Percentiles rank a stretch among this genome's conserved stretches.
Conservation (phyloP, 495 filamentous ascomycete species). For the Lepidopterella palustris region DNA sequence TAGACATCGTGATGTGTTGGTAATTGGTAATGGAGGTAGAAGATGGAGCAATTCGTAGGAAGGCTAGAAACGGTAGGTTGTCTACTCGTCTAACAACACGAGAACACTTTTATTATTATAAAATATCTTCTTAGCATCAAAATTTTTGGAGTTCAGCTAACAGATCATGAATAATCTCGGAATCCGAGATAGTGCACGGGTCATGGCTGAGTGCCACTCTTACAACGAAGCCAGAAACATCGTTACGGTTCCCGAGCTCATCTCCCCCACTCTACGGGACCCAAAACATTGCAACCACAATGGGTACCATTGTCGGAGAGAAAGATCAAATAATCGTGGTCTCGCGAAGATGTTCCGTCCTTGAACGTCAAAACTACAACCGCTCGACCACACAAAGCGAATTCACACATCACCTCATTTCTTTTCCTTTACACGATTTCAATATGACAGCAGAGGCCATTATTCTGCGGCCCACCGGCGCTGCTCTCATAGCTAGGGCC, state of each 20-base stretch:
- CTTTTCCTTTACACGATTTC: not conserved
- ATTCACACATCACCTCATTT: too few relatives aligned
- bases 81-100: conserved; percentile 1
- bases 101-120: not conserved
- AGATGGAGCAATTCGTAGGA: too few relatives aligned
- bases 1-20: conserved; percentile 6
- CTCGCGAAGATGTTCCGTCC: too few relatives aligned
- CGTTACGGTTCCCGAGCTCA: not conserved
- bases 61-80: too few relatives aligned
- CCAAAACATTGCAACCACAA: not conserved
- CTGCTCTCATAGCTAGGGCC: conserved; percentile 51
- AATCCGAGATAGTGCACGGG: not conserved
- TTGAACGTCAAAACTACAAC: too few relatives aligned
- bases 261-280: not conserved
- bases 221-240: not conserved
- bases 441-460: conserved; percentile 11
- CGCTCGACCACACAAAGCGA: too few relatives aligned
- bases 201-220: not conserved
- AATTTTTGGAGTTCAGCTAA: not conserved
- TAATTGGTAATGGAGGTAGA: not conserved
- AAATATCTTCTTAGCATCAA: not conserved
- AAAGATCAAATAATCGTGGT: not conserved
- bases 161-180: not conserved
- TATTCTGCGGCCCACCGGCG: conserved; percentile 37
- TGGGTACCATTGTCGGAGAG: not conserved